Evolutionary conservation across 257 asterid species (phyloP).

Genomic region (Datura wrightii): DNA sequence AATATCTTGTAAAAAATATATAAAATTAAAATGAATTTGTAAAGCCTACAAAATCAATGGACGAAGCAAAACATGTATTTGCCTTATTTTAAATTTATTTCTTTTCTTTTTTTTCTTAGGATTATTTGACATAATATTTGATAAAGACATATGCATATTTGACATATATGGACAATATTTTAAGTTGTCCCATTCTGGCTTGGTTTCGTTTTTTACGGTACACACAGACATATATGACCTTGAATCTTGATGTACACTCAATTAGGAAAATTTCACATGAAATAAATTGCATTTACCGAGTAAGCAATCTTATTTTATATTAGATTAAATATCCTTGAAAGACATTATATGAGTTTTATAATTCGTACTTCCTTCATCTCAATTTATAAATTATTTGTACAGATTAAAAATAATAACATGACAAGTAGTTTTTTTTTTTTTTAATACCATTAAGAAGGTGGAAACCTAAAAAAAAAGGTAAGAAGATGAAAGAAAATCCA

Average conservation of each 20-base stretch:
- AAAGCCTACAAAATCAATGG: background rate
- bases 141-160: background rate
- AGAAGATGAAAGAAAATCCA: constrained; percentile 8
- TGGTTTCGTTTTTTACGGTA: background rate
- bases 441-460: too few relatives aligned
- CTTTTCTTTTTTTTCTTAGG: background rate
- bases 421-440: too few relatives aligned
- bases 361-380: background rate
- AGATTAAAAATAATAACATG: too few relatives aligned
- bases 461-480: too few relatives aligned
- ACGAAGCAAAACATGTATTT: background rate
- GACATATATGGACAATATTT: background rate
- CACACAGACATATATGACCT: background rate
- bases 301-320: background rate
- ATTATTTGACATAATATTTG: background rate
- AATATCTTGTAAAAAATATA: background rate
- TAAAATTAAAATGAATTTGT: background rate
- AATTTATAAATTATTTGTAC: background rate
- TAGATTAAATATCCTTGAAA: background rate
- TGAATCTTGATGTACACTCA: background rate
- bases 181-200: background rate
- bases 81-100: background rate
- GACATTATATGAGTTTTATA: background rate
- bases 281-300: background rate
- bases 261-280: background rate